Percentiles rank a stretch among this genome's conserved stretches.
Evolutionary conservation across 768 basidiomycete genomes (phyloP).

Genomic region (Hericium coralloides): DNA sequence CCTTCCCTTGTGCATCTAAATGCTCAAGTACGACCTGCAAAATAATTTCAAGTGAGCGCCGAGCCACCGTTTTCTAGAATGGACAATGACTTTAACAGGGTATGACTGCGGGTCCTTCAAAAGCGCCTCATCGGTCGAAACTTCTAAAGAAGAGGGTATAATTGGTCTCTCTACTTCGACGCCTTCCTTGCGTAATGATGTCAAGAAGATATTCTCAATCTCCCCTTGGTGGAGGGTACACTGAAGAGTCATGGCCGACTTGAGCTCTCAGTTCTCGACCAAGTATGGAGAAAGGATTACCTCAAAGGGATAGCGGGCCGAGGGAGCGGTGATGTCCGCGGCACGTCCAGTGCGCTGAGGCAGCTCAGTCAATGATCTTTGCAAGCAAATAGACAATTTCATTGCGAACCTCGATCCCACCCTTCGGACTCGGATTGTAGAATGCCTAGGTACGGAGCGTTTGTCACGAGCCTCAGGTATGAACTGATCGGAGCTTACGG

Average conservation of each 20-base stretch:
- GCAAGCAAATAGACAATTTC: background rate
- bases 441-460: slow-evolving; percentile 44
- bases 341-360: slow-evolving; percentile 52
- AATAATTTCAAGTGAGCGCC: background rate
- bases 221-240: slow-evolving; percentile 58
- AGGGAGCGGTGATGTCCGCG: slow-evolving; percentile 50
- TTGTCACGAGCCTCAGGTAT: background rate
- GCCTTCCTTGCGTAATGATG: slow-evolving; percentile 40
- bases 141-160: slow-evolving; percentile 37
- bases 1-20: slow-evolving; percentile 24
- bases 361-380: background rate
- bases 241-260: slow-evolving; percentile 13
- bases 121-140: slow-evolving; percentile 32
- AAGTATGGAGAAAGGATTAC: slow-evolving; percentile 21
- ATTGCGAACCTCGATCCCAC: slow-evolving; percentile 49
- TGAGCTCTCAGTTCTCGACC: background rate
- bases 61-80: background rate
- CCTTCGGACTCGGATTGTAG: slow-evolving; percentile 55
- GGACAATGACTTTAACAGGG: slow-evolving; percentile 23
- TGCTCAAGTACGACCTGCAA: slow-evolving; percentile 38
- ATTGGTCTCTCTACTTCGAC: slow-evolving; percentile 43
- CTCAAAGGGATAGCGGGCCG: slow-evolving; percentile 66
- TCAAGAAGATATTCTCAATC: slow-evolving; percentile 50
- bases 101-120: slow-evolving; percentile 31
- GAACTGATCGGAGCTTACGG: slow-evolving; percentile 32